These are phyloP conservation scores for Begonia fuchsioides DNA, from an alignment of 306 rosid genomes.

Conservation along the genomic window DNA sequence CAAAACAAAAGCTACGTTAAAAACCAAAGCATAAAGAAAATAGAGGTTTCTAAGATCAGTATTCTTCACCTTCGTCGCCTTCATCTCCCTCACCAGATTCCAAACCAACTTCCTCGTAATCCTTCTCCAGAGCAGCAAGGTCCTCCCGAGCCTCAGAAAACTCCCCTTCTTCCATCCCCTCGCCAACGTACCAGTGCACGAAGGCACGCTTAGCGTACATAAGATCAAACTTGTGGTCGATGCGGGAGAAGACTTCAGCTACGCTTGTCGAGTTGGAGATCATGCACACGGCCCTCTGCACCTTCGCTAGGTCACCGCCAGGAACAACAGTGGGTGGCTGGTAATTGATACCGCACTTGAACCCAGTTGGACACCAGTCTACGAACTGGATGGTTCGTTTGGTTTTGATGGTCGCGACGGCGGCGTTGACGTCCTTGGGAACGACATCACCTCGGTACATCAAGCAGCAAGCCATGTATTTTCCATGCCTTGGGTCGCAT, in stretches of 20 bases:
- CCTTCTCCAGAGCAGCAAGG: slow-evolving; percentile 89
- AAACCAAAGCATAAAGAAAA: too few species aligned
- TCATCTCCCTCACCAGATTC: slow-evolving; percentile 76
- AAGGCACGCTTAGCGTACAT: slow-evolving; percentile 92
- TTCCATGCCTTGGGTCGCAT: slow-evolving; percentile 80
- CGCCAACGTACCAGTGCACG: slow-evolving; percentile 95
- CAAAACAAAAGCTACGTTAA: too few species aligned
- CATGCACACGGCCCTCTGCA: slow-evolving; percentile 95
- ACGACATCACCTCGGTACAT: slow-evolving; percentile 86
- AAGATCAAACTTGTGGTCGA: slow-evolving; percentile 76
- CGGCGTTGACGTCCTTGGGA: slow-evolving; percentile 83
- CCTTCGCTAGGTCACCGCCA: slow-evolving; percentile 81
- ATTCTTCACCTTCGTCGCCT: slow-evolving; percentile 56
- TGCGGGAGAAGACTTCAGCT: slow-evolving; percentile 76
- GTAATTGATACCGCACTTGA: slow-evolving; percentile 80
- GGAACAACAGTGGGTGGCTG: slow-evolving; percentile 89
- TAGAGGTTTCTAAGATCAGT: slow-evolving; percentile 7
- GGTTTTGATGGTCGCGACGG: slow-evolving; percentile 75
- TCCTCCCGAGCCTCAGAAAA: slow-evolving; percentile 94
- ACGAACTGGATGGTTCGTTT: slow-evolving; percentile 83
- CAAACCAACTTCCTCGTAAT: slow-evolving; percentile 81
- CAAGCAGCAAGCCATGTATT: slow-evolving; percentile 85
- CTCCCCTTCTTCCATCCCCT: slow-evolving; percentile 96
- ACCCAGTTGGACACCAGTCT: slow-evolving; percentile 91
- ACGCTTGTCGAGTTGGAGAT: slow-evolving; percentile 84